Evolutionary conservation across 2,329 filamentous ascomycete species (phyloP).

Genomic region (Elsinoe batatas): DNA sequence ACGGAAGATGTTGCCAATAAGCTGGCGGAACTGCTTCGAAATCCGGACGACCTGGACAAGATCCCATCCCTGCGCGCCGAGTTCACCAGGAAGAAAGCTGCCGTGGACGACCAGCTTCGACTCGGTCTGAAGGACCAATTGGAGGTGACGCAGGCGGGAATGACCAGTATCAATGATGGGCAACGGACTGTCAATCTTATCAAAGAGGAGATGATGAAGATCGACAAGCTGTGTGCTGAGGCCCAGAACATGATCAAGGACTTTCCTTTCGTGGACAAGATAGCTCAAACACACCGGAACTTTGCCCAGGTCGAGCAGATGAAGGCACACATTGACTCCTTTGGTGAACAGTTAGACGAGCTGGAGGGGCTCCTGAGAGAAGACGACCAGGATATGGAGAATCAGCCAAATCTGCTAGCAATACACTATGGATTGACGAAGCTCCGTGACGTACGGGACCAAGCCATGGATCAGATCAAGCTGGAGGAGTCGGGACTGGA

Average conservation of each 20-base stretch:
- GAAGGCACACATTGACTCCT: constrained; percentile 80
- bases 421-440: constrained; percentile 89
- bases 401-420: constrained; percentile 81
- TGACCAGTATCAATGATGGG: constrained; percentile 77
- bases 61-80: constrained; percentile 81
- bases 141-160: constrained; percentile 86
- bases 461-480: constrained; percentile 93
- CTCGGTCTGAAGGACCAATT: constrained; percentile 84
- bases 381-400: constrained; percentile 77
- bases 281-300: constrained; percentile 91
- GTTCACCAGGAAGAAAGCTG: constrained; percentile 86
- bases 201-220: constrained; percentile 97
- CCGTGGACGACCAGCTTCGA: constrained; percentile 82
- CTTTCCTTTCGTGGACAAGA: constrained; percentile 83
- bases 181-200: constrained; percentile 87
- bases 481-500: constrained; percentile 86
- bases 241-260: constrained; percentile 96
- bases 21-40: constrained; percentile 84
- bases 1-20: constrained; percentile 39
- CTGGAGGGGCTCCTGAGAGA: constrained; percentile 71
- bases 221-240: constrained; percentile 93
- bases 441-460: constrained; percentile 86
- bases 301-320: constrained; percentile 91
- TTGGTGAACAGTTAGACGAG: constrained; percentile 64
- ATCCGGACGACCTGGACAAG: constrained; percentile 96